Evolutionary conservation across 495 filamentous ascomycete species (phyloP).

Genomic region (Penicillium taxi): DNA sequence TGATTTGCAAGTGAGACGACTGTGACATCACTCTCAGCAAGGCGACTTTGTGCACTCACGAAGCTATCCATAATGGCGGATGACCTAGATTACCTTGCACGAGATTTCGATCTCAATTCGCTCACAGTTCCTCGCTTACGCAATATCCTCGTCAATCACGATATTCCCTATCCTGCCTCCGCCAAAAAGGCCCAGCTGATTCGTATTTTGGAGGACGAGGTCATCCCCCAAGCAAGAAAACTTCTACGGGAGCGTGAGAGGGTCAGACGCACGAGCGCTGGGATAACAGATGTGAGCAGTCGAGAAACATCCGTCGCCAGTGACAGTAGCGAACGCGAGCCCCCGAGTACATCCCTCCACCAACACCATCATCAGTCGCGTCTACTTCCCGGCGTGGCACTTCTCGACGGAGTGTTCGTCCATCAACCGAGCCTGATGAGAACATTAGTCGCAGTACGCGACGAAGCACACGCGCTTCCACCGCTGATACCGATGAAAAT

Average conservation of each 20-base stretch:
- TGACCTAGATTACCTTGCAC: constrained; percentile 69
- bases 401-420: constrained; percentile 32
- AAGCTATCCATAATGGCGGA: constrained; percentile 50
- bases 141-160: constrained; percentile 80
- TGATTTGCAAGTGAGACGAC: too few species aligned
- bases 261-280: constrained; percentile 70
- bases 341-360: constrained; percentile 43
- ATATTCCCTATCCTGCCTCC: constrained; percentile 72
- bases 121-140: constrained; percentile 82
- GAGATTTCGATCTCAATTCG: constrained; percentile 72
- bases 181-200: constrained; percentile 86
- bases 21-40: too few species aligned
- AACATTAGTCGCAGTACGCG: too few species aligned
- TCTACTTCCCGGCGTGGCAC: constrained; percentile 33
- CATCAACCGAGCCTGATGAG: too few species aligned
- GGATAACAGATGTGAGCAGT: constrained; percentile 73
- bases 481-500: constrained; percentile 30
- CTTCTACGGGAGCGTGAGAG: constrained; percentile 64
- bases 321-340: constrained; percentile 35
- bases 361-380: constrained; percentile 37
- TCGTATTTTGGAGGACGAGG: constrained; percentile 69
- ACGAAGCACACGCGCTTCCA: constrained; percentile 32
- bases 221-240: constrained; percentile 68
- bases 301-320: constrained; percentile 42
- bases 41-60: constrained; percentile 1